Conservation (phyloP, 208 protist species). For the Jaenimonas drosophilae region DNA sequence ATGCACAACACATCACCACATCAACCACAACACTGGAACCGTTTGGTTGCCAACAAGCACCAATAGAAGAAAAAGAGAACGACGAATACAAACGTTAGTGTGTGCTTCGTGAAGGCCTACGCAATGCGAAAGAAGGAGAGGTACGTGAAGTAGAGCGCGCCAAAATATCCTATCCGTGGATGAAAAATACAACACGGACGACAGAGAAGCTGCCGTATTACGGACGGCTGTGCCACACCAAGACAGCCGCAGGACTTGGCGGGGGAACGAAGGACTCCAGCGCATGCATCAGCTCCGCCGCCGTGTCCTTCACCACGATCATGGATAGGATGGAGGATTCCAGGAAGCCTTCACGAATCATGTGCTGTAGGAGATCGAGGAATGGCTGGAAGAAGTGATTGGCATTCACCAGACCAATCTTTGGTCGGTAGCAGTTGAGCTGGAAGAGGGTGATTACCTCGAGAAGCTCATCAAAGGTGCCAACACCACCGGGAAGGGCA, state of each 20-base stretch:
- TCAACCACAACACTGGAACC: too few species aligned
- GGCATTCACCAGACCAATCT: constrained; percentile 67
- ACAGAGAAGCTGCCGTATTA: too few species aligned
- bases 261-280: constrained; percentile 27
- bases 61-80: too few species aligned
- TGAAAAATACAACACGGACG: too few species aligned
- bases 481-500: constrained; percentile 64
- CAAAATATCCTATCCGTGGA: too few species aligned
- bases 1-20: too few species aligned
- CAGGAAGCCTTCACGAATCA: constrained; percentile 57
- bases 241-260: constrained; percentile 8
- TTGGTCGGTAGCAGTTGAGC: constrained; percentile 56
- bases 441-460: constrained; percentile 79
- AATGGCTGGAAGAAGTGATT: constrained; percentile 67
- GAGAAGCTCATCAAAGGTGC: constrained; percentile 80
- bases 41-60: too few species aligned
- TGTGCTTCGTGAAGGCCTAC: too few species aligned
- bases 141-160: too few species aligned
- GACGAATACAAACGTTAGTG: too few species aligned
- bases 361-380: constrained; percentile 31
- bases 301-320: constrained; percentile 32
- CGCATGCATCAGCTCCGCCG: constrained; percentile 35
- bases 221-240: constrained; percentile 38
- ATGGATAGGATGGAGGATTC: constrained; percentile 20
- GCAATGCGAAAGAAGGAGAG: too few species aligned